Base-by-base conservation (phyloP, 192 early-diverging fungal species). In the Bifiguratus adelaidae region DNA sequence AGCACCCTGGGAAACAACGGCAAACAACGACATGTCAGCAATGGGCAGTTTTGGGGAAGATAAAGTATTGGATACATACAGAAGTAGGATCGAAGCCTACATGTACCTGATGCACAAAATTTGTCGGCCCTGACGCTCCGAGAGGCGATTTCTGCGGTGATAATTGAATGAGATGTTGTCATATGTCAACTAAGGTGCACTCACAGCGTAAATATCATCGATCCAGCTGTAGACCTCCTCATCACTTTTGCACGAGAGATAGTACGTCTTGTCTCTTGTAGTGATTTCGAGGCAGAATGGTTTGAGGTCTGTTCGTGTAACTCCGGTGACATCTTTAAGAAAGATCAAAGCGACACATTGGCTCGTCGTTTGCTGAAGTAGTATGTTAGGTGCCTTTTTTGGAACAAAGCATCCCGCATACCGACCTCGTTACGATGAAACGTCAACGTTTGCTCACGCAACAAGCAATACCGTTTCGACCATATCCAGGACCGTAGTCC, bases 211-310 rank as follows among this genome's bases (percentile, higher is more conserved):
- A 60, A 99, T 88, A 56, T 91, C 86, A 55, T 99, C 94, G 78
- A 96, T 89, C 96, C 96, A 99, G 35, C 83, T 82, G 61, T 99
- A 99, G 23, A 99, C 71, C 58, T 99, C 94, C 58, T 94, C 89
- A 61, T 99, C 96, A 55, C 78, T 91, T 58, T 85, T 88, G 60
- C 90, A 93, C 7, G 89, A 80, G 23, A 99, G 67, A 59, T 81
- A 94, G 61, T 91, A 96, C 30, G 82, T 86, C 68, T 91, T 87
- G 30, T 95, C 92, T 65, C 88, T 92, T 28, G 92, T 92, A 28
- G 78, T 76, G 40, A 99, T 77, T 54, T 95, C 91, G 55, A 99
- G 91, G 56, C 89, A 96, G 65, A 91, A 96, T 29, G 81, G 74
- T 59, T 95, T 96, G 34, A 88, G 60, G 45, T 96, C 89, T 12